Evolutionary conservation across 768 basidiomycete genomes (phyloP).

Genomic region (Galerina marginata): DNA sequence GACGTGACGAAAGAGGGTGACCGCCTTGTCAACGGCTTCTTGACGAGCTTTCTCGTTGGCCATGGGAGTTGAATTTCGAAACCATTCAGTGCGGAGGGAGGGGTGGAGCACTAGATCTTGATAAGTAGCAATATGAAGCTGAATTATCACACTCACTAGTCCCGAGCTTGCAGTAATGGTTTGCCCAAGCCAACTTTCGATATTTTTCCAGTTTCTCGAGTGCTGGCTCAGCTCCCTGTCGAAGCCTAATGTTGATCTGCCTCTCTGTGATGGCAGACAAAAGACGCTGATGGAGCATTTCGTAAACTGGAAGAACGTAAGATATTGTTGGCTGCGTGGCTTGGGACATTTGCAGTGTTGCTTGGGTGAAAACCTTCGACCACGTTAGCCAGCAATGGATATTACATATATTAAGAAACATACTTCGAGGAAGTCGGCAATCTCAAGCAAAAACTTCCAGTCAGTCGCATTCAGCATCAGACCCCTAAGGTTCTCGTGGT

Average conservation of each 20-base stretch:
- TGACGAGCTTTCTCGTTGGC: neutral
- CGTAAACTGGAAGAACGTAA: conserved; percentile 35
- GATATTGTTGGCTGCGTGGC: conserved; percentile 31
- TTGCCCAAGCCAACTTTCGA: neutral
- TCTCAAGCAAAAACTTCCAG: conserved; percentile 21
- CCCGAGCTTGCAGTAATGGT: neutral
- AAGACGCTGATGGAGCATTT: conserved; percentile 25
- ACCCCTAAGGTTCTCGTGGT: neutral
- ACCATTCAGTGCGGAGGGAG: conserved; percentile 23
- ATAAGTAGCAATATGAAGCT: neutral
- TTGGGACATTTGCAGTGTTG: conserved; percentile 32
- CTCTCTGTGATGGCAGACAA: neutral
- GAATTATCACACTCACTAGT: neutral
- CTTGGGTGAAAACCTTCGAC: conserved; percentile 32
- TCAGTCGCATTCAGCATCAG: conserved; percentile 12
- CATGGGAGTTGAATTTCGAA: conserved; percentile 3
- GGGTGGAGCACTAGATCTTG: neutral
- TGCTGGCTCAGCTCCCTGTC: neutral
- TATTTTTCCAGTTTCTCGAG: neutral
- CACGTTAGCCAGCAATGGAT: neutral
- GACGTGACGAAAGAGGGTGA: neutral
- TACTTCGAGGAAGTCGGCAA: conserved; percentile 26
- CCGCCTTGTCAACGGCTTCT: conserved; percentile 12
- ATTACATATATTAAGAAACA: neutral
- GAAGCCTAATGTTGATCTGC: neutral